Base-by-base conservation (phyloP, 2,329 filamentous ascomycete species). In the Didymella sp. region DNA sequence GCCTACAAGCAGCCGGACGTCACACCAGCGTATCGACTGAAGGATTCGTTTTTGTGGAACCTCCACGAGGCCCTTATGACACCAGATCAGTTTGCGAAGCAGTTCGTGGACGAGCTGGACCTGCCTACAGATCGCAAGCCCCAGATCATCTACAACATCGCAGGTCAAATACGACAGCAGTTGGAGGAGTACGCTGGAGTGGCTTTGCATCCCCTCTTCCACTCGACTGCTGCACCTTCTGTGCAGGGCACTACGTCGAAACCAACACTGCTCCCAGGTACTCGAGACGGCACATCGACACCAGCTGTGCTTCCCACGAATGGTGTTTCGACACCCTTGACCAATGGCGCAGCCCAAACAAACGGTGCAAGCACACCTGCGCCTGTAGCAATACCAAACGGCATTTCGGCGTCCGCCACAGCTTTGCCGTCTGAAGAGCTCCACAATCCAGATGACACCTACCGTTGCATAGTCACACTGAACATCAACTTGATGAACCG, bases 11-110 rank as follows among this genome's bases (percentile, higher is more conserved):
- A 85, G 52, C 89, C 89, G 52, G 94, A 97, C 60, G 78, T 86
- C 59, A 92, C 92, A 13, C 87, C 92, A 0, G 89, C 91, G 3
- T 97, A 92, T 77, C 87, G 95, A 61, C 82, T 99, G 55, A 92
- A 96, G 69, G 95, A 99, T 69, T 89, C 91, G n/a, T 98, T 99
- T 69, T 79, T 97, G 49, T 99, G 95, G 95, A 99, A 99, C 70
- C 83, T 99, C 13, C 94, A 98, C 77, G 95, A 99, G 79, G 90
- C 91, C 0, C 81, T 97, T 56, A 90, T 93, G 48, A 99, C 95
- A 0, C 96, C 95, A 0, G 95, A 99, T 72, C 90, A 96, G 71
- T 99, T 98, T 73, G 95, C 95, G n/a, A 86, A 90, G 67, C 87
- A 85, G 1, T 87, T 98, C 64, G 93, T 96, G 1, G 91, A 96